phyloP scores from a whole-genome alignment of 306 rosid genomes.

The Pterocarpus santalinus region DNA sequence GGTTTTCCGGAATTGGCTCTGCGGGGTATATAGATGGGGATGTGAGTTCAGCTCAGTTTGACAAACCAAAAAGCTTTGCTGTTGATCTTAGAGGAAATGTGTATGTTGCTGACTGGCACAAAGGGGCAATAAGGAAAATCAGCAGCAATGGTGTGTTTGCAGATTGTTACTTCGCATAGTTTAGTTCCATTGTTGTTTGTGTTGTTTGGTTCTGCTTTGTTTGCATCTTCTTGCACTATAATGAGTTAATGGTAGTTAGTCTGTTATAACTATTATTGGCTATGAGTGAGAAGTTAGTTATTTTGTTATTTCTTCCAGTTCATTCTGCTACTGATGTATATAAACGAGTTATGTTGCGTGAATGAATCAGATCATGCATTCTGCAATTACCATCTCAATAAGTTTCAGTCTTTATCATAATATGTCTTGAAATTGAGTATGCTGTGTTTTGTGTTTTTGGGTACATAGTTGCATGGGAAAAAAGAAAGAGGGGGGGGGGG shows the following conservation, averaged over 20 bases:
- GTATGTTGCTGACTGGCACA: constrained; percentile 70
- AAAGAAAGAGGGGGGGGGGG: background rate
- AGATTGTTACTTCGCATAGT: background rate
- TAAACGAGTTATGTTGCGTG: too few relatives aligned
- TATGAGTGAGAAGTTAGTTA: too few relatives aligned
- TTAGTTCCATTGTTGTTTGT: background rate
- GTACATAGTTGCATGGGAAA: constrained; percentile 13
- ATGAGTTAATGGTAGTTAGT: too few relatives aligned
- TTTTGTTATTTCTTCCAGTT: too few relatives aligned
- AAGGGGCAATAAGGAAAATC: constrained; percentile 66
- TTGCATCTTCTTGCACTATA: background rate
- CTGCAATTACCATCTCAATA: too few relatives aligned
- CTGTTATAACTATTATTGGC: too few relatives aligned
- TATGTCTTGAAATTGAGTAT: background rate
- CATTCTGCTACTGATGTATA: too few relatives aligned
- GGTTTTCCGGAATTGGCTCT: constrained; percentile 56
- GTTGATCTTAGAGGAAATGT: constrained; percentile 68
- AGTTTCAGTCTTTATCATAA: background rate
- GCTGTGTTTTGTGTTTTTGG: background rate
- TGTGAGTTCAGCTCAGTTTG: constrained; percentile 56
- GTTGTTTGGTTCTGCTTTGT: constrained; percentile 18
- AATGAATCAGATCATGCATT: too few relatives aligned
- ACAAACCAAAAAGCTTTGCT: constrained; percentile 67
- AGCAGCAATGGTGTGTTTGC: constrained; percentile 56
- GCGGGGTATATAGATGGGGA: constrained; percentile 72